Percentiles rank a stretch among this genome's conserved stretches.
phyloP scores from a whole-genome alignment of 805 yeast genomes.

The Schizosaccharomyces japonicus region DNA sequence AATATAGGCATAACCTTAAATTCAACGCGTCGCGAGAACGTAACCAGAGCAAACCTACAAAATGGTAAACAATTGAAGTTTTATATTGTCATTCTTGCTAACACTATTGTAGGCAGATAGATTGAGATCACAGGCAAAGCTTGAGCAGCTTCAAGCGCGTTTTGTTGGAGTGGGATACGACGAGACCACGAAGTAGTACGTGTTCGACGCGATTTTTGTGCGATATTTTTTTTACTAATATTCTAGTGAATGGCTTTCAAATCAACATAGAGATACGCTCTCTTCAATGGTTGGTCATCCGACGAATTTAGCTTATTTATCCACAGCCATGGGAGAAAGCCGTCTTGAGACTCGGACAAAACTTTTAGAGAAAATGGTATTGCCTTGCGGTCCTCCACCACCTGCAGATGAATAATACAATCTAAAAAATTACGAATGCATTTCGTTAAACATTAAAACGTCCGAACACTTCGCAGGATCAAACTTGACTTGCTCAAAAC shows the following conservation, averaged over 20 bases:
- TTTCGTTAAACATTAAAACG: neutral
- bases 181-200: constrained; percentile 31
- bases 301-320: constrained; percentile 27
- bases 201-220: constrained; percentile 7
- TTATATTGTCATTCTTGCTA: too few relatives aligned
- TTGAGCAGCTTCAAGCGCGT: constrained; percentile 12
- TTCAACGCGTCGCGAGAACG: too few relatives aligned
- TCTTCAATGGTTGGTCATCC: constrained; percentile 39
- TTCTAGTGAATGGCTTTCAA: constrained; percentile 36
- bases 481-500: neutral
- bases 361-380: constrained; percentile 15
- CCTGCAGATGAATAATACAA: neutral
- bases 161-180: constrained; percentile 55
- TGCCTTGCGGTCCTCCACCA: constrained; percentile 14
- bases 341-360: constrained; percentile 10
- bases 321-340: constrained; percentile 30
- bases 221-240: neutral
- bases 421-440: neutral
- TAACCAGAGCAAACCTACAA: too few relatives aligned
- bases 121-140: constrained; percentile 12
- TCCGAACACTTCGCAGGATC: neutral
- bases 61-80: too few relatives aligned
- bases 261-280: constrained; percentile 42
- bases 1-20: too few relatives aligned
- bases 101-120: constrained; percentile 10